A percentile compares a stretch with the other conserved stretches of the same genome.
These are phyloP conservation scores for Cystofilobasidium capitatum DNA, from an alignment of 768 basidiomycete species.

Conservation along the genomic window DNA sequence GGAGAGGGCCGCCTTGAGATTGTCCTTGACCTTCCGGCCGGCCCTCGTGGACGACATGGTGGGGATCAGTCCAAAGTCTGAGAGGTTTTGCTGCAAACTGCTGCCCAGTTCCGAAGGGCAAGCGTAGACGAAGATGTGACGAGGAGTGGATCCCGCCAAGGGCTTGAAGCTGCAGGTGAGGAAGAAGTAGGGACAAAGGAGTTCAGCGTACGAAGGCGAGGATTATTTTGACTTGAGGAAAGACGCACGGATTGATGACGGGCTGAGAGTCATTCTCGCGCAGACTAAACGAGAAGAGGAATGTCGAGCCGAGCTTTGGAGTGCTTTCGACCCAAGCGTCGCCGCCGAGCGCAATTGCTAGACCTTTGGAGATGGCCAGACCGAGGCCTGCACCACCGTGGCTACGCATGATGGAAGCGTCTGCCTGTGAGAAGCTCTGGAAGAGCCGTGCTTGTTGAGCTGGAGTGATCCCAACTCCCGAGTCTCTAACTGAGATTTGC, in stretches of 20 bases:
- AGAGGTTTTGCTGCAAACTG: neutral
- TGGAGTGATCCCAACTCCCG: neutral
- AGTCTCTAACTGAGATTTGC: neutral
- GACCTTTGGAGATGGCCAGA: conserved; percentile 1
- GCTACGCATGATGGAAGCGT: conserved; percentile 11
- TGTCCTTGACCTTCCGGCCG: too few species aligned
- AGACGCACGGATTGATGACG: neutral
- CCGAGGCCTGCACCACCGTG: conserved; percentile 22
- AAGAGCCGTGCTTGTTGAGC: neutral
- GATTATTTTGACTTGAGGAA: neutral
- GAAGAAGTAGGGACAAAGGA: too few species aligned
- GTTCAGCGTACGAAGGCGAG: too few species aligned
- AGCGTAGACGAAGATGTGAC: neutral
- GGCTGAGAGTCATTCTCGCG: neutral
- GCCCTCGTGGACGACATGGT: too few species aligned
- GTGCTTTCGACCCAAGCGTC: neutral
- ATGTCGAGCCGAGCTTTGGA: neutral
- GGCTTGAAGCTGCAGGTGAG: neutral
- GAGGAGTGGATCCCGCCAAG: neutral
- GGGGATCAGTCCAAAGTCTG: neutral
- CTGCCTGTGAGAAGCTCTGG: conserved; percentile 18
- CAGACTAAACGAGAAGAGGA: conserved; percentile 9
- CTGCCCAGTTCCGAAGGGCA: neutral
- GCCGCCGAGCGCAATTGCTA: conserved; percentile 16
- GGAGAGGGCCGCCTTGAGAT: too few species aligned